Conservation (phyloP, 1,284 basidiomycete species). For the Irpex sp. region DNA sequence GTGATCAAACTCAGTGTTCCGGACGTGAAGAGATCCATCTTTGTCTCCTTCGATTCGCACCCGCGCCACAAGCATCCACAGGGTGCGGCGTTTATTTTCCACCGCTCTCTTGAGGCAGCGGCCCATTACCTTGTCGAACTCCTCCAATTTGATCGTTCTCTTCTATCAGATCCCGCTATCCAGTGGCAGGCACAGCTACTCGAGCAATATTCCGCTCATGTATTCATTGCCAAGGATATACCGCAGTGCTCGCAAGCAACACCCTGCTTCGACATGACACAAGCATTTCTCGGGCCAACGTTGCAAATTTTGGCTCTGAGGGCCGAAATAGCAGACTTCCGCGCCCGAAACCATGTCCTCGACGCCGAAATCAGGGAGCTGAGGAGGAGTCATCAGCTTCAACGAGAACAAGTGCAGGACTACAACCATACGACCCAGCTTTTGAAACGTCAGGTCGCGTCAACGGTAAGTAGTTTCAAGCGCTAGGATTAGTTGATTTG, state of each 20-base stretch:
- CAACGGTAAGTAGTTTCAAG: too few species aligned
- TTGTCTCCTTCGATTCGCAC: slow-evolving; percentile 64
- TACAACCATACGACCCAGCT: slow-evolving; percentile 20
- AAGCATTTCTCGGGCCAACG: slow-evolving; percentile 41
- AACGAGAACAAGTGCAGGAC: slow-evolving; percentile 28
- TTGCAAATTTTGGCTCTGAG: slow-evolving; percentile 39
- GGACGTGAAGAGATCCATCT: slow-evolving; percentile 18
- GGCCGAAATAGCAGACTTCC: slow-evolving; percentile 36
- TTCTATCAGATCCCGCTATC: slow-evolving; percentile 38
- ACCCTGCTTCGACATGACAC: too few species aligned
- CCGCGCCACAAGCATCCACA: slow-evolving; percentile 47
- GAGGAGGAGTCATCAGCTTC: slow-evolving; percentile 14
- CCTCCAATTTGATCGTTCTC: slow-evolving; percentile 42
- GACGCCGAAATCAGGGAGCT: slow-evolving; percentile 29
- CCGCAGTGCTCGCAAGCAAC: background rate
- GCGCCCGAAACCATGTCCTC: slow-evolving; percentile 25
- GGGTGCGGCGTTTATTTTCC: slow-evolving; percentile 55
- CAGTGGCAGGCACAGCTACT: slow-evolving; percentile 66
- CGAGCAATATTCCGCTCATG: slow-evolving; percentile 53
- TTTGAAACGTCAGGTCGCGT: too few species aligned
- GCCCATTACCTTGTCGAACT: slow-evolving; percentile 44
- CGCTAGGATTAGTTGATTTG: too few species aligned
- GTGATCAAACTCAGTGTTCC: slow-evolving; percentile 44
- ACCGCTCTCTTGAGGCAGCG: slow-evolving; percentile 36
- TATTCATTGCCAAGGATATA: slow-evolving; percentile 34